A percentile compares a stretch with the other conserved stretches of the same genome.
phyloP scores from a whole-genome alignment of 2,329 filamentous ascomycete genomes.

The Acarospora socialis region DNA sequence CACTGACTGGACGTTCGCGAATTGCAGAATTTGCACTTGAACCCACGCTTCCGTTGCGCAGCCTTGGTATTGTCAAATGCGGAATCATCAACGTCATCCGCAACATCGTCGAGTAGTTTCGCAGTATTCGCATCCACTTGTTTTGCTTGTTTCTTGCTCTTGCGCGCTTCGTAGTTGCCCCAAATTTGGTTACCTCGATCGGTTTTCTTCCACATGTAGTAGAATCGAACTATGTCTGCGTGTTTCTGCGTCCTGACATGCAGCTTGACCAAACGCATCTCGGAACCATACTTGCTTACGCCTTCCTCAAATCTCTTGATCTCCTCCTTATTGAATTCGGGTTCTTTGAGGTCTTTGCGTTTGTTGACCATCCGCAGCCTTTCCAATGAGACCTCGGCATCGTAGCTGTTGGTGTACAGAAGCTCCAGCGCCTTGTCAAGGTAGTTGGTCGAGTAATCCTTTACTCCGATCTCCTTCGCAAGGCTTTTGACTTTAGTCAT shows the following conservation, averaged over 20 bases:
- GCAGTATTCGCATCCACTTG: conserved; percentile 43
- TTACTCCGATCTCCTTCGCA: conserved; percentile 52
- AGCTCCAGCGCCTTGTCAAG: conserved; percentile 68
- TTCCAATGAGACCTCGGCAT: conserved; percentile 55
- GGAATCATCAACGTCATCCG: conserved; percentile 84
- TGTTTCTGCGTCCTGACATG: conserved; percentile 74
- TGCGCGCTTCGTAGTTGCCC: conserved; percentile 75
- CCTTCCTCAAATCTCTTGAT: conserved; percentile 85
- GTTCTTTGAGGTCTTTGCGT: conserved; percentile 65
- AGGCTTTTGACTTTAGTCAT: conserved; percentile 55
- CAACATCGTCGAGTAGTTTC: conserved; percentile 82
- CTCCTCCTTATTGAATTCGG: conserved; percentile 62
- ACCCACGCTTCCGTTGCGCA: conserved; percentile 59
- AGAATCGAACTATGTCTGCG: conserved; percentile 74
- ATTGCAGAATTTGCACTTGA: conserved; percentile 87
- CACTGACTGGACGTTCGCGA: conserved; percentile 73
- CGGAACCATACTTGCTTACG: conserved; percentile 79
- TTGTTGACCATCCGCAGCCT: conserved; percentile 54
- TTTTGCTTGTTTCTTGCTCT: conserved; percentile 76
- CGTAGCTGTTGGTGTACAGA: conserved; percentile 57
- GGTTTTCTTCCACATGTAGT: conserved; percentile 98
- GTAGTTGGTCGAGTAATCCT: conserved; percentile 68
- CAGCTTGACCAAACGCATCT: conserved; percentile 67
- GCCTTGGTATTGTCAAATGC: conserved; percentile 90
- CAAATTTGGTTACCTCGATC: conserved; percentile 73